Percentiles rank a stretch among this genome's conserved stretches.
These are phyloP conservation scores for Xylaria bambusicola DNA, from an alignment of 495 filamentous ascomycete genomes.

Conservation along the genomic window DNA sequence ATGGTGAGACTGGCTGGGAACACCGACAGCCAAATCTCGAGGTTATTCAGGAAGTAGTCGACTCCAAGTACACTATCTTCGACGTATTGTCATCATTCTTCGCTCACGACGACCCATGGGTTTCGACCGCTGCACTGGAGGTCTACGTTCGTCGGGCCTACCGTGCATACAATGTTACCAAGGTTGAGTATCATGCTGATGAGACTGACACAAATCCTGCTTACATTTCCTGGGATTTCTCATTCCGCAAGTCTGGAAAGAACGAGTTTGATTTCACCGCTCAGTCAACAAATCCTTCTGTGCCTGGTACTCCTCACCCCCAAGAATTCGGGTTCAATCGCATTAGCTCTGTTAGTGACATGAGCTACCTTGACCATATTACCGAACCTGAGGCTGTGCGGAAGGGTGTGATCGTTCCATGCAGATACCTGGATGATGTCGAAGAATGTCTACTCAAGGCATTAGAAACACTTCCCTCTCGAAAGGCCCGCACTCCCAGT, in stretches of 20 bases:
- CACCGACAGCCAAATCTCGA: conserved; percentile 87
- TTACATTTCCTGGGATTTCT: conserved; percentile 92
- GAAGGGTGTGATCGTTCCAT: conserved; percentile 91
- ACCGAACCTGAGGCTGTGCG: conserved; percentile 73
- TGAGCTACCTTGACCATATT: conserved; percentile 78
- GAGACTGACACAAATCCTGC: conserved; percentile 71
- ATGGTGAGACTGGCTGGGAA: conserved; percentile 96
- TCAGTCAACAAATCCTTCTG: conserved; percentile 73
- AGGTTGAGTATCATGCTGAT: conserved; percentile 79
- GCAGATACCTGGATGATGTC: conserved; percentile 88
- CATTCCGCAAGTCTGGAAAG: conserved; percentile 85
- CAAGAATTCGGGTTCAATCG: conserved; percentile 67
- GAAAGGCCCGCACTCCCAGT: conserved; percentile 45
- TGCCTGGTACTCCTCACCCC: conserved; percentile 75
- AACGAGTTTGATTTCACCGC: conserved; percentile 82
- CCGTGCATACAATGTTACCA: conserved; percentile 87
- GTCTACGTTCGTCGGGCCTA: conserved; percentile 97
- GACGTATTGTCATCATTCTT: conserved; percentile 96
- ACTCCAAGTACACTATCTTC: conserved; percentile 97
- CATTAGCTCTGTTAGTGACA: conserved; percentile 92
- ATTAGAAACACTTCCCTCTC: conserved; percentile 74
- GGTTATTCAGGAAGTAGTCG: conserved; percentile 92
- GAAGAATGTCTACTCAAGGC: conserved; percentile 82
- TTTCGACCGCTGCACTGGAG: conserved; percentile 89
- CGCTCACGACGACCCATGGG: conserved; percentile 89